Evolutionary conservation across 331 rosid genomes (phyloP).

Genomic region (Acacia pycnantha): DNA sequence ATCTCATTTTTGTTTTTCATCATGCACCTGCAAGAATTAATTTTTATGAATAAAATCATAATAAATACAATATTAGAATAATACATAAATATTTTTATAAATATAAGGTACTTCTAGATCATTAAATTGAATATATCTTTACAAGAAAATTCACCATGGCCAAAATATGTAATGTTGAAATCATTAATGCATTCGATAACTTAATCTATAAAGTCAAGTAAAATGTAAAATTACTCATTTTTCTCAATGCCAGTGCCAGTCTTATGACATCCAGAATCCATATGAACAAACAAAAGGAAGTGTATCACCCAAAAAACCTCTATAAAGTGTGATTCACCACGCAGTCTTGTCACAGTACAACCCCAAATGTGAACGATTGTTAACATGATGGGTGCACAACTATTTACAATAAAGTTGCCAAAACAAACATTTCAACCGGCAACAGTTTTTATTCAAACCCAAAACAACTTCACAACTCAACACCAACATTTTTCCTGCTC

Average conservation of each 20-base stretch:
- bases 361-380: neutral
- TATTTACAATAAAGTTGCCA: neutral
- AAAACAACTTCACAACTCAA: slow-evolving; percentile 10
- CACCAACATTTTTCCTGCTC: neutral
- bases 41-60: too few species aligned
- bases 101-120: too few species aligned
- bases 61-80: too few species aligned
- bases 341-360: slow-evolving; percentile 1
- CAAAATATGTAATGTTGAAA: too few species aligned
- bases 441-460: slow-evolving; percentile 22
- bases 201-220: too few species aligned
- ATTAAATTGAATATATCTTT: too few species aligned
- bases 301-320: neutral
- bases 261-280: neutral
- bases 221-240: too few species aligned
- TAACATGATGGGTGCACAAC: neutral
- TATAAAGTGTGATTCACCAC: neutral
- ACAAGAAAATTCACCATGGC: too few species aligned
- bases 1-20: too few species aligned
- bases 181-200: too few species aligned
- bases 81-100: too few species aligned
- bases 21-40: too few species aligned
- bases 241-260: neutral
- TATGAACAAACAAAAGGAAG: neutral
- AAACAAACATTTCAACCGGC: neutral